Evolutionary conservation across 495 filamentous ascomycete species (phyloP).

Genomic region (Penicillium goetzii): DNA sequence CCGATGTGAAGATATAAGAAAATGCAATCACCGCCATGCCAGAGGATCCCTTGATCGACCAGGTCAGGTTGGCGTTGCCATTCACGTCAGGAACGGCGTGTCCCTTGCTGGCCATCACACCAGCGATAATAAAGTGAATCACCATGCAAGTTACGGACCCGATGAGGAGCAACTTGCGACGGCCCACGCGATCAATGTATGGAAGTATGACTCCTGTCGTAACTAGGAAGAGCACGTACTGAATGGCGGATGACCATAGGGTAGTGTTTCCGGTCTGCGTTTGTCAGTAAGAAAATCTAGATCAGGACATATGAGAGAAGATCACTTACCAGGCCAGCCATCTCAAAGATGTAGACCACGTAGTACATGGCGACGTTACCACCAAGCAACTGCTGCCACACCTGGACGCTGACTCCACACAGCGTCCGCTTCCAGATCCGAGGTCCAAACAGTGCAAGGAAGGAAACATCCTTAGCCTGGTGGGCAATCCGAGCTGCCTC

Average conservation of each 20-base stretch:
- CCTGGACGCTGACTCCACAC: conserved; percentile 67
- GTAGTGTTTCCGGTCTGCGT: conserved; percentile 61
- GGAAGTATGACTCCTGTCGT: conserved; percentile 70
- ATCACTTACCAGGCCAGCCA: conserved; percentile 54
- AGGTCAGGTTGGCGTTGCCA: conserved; percentile 68
- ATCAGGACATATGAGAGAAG: background rate
- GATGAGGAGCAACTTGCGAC: conserved; percentile 67
- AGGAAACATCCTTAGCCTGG: conserved; percentile 58
- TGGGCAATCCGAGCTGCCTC: conserved; percentile 56
- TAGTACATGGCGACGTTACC: conserved; percentile 74
- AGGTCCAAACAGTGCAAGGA: conserved; percentile 59
- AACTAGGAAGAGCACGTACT: conserved; percentile 77
- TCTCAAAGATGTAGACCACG: conserved; percentile 71
- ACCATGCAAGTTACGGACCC: conserved; percentile 71
- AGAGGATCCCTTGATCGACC: conserved; percentile 61
- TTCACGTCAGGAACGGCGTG: conserved; percentile 59
- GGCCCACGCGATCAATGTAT: conserved; percentile 76
- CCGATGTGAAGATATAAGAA: conserved; percentile 76
- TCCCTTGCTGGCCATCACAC: conserved; percentile 52
- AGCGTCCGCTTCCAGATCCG: conserved; percentile 75
- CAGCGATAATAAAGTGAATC: conserved; percentile 67
- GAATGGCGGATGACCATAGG: conserved; percentile 68
- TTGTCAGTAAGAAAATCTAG: conserved; percentile 3
- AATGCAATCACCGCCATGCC: conserved; percentile 76
- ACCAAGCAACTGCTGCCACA: conserved; percentile 71